A percentile compares a stretch with the other conserved stretches of the same genome.
Conservation (phyloP, 2,329 filamentous ascomycete species). For the Aspergillus persii region DNA sequence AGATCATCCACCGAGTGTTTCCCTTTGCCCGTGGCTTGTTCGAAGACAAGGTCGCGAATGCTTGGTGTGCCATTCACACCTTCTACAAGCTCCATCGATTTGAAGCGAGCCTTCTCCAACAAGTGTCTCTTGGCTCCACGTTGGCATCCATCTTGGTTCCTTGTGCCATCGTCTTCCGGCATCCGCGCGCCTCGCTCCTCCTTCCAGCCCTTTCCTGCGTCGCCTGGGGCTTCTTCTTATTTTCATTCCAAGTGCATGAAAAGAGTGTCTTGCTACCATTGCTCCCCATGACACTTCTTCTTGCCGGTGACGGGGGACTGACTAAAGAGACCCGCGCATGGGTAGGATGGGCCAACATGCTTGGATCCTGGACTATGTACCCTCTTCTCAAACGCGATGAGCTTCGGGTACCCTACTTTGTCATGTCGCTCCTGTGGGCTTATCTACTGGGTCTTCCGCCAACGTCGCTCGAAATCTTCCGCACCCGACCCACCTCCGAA, state of each 20-base stretch:
- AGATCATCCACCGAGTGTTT: constrained; percentile 89
- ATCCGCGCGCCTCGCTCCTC: constrained; percentile 72
- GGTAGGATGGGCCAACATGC: constrained; percentile 92
- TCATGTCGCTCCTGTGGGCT: constrained; percentile 83
- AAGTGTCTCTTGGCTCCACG: constrained; percentile 71
- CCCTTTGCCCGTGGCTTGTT: constrained; percentile 94
- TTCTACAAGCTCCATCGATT: constrained; percentile 82
- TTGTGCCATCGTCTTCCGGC: constrained; percentile 74
- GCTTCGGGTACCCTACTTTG: constrained; percentile 76
- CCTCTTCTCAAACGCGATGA: constrained; percentile 84
- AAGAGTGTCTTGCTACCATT: constrained; percentile 93
- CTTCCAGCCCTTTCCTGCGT: constrained; percentile 78
- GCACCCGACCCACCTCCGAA: constrained; percentile 42
- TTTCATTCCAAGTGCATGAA: constrained; percentile 97
- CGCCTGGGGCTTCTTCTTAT: constrained; percentile 96
- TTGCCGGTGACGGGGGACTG: constrained; percentile 75
- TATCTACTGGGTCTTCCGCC: constrained; percentile 88
- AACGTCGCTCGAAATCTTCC: constrained; percentile 67
- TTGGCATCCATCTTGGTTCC: constrained; percentile 73
- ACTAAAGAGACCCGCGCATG: constrained; percentile 75
- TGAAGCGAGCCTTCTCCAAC: constrained; percentile 69
- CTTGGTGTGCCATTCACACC: constrained; percentile 92
- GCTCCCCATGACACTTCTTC: constrained; percentile 85
- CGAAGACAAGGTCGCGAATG: constrained; percentile 98
- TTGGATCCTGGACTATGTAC: constrained; percentile 91